Evolutionary conservation across 768 basidiomycete species (phyloP), one percentile per base, ranked within the genome.

Genomic region (Psilocybe cubensis): DNA sequence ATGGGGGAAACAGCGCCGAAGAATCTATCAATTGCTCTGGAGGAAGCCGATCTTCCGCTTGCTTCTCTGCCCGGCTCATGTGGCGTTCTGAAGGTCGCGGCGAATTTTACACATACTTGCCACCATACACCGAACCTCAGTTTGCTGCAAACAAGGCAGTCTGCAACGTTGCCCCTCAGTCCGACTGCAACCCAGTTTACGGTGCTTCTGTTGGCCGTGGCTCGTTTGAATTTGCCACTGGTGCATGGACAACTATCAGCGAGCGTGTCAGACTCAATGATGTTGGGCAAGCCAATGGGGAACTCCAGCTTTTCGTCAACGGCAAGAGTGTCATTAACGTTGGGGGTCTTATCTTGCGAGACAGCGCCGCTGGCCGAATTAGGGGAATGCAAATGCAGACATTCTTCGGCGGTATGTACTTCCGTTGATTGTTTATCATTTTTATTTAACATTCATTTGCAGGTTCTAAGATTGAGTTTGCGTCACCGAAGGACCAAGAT

Each of bases 231-330:
- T 92, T 89, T 72, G 68, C 78, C 38, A 74, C 83, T 3, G 90
- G 89, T 41, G 68, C 68, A 56, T 90, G 91, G 85, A 87, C 81
- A 20, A 83, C 82, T n/a, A 78, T 93, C 60, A 74, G 79, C 25
- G 80, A 91, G 73, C 83, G 91, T 59, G 81, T 93, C 50, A 79
- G 79, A 69, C 82, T 94, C 64, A 95, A 95, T 70, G 85, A 88
- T 57, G 79, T 78, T 35, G 88, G 87, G 12, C 62, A 82, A 68
- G 76, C 81, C 12, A 88, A 95, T 65, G 92, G 92, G 61, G 85
- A 89, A 72, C 68, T 91, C 43, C 76, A 90, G 68, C 72, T 92
- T 21, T 88, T 83, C 68, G 80, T 82, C 38, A 79, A 86, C 59
- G 90, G 89, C 33, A 68, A 83, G 74, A 85, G 83, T 63, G 83